phyloP scores from a whole-genome alignment of 108 stramenopile genomes.

The Nitzschia sp. region DNA sequence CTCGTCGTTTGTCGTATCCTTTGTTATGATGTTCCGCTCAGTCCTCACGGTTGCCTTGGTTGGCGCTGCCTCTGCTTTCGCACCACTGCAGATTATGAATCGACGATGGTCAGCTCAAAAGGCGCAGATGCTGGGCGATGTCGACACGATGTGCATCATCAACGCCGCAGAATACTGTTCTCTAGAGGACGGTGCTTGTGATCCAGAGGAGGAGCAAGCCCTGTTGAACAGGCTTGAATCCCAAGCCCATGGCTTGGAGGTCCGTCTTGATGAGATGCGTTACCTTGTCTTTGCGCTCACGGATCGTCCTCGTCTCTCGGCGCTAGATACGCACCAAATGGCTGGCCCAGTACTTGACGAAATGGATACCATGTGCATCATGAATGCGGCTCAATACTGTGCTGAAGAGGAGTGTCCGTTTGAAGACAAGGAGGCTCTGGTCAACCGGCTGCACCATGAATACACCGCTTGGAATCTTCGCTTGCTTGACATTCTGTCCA shows the following conservation, averaged over 20 bases:
- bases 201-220: neutral
- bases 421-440: neutral
- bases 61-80: neutral
- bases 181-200: neutral
- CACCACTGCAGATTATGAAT: neutral
- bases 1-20: too few relatives aligned
- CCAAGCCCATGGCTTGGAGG: neutral
- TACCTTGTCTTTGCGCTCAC: neutral
- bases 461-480: constrained; percentile 1
- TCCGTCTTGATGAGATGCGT: constrained; percentile 4
- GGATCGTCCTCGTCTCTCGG: neutral
- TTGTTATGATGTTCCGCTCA: too few relatives aligned
- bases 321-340: neutral
- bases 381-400: constrained; percentile 1
- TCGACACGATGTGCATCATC: neutral
- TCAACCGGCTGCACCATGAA: neutral
- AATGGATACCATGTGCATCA: constrained; percentile 1
- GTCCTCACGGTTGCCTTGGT: too few relatives aligned
- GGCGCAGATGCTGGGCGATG: neutral
- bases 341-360: neutral
- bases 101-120: neutral
- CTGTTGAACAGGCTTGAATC: constrained; percentile 1
- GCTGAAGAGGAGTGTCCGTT: neutral
- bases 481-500: neutral
- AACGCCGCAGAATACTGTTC: neutral